Conservation (phyloP, 2,329 filamentous ascomycete genomes). For the Calonectria leucothoes region DNA sequence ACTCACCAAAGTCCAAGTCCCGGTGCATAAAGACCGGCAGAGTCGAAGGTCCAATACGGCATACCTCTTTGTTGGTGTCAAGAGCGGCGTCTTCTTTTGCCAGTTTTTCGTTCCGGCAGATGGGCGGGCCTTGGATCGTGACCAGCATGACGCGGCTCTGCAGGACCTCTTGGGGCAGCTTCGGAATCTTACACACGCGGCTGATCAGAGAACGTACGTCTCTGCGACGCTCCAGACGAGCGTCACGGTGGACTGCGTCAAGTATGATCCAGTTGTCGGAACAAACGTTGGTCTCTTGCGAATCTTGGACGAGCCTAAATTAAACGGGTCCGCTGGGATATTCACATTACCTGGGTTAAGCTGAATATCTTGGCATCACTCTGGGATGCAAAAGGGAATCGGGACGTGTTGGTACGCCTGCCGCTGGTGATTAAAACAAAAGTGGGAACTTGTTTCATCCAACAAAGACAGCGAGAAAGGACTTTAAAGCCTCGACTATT, state of each 20-base stretch:
- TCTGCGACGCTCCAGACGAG: neutral
- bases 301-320: neutral
- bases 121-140: neutral
- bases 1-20: neutral
- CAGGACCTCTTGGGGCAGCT: neutral
- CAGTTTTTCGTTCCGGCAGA: neutral
- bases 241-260: neutral
- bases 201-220: neutral
- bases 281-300: neutral
- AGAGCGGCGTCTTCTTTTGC: neutral
- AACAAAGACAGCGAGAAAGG: too few relatives aligned
- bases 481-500: too few relatives aligned
- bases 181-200: neutral
- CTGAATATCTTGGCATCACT: neutral
- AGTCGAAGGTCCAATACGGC: neutral
- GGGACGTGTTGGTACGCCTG: neutral
- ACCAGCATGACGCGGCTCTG: neutral
- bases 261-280: neutral
- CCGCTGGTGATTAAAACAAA: too few relatives aligned
- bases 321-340: neutral
- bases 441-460: too few relatives aligned
- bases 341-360: neutral
- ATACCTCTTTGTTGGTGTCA: neutral
- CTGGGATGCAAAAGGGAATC: too few relatives aligned
- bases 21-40: neutral